Evolutionary conservation across 768 basidiomycete species (phyloP).

Genomic region (Mycena haematopus): DNA sequence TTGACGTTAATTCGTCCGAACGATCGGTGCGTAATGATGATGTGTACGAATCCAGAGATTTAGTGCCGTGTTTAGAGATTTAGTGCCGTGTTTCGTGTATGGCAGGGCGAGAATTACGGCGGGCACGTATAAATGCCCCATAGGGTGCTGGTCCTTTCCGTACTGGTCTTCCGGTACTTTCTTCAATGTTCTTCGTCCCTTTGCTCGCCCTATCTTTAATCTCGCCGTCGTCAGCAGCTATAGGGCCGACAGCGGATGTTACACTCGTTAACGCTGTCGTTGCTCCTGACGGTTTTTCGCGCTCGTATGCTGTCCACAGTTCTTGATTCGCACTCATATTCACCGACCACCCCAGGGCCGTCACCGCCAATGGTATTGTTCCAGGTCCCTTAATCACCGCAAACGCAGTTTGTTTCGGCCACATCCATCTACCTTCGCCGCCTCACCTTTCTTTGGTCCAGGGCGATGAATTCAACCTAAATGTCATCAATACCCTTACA

Average conservation of each 20-base stretch:
- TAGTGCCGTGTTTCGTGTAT: not conserved
- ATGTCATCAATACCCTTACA: slow-evolving; percentile 43
- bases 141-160: not conserved
- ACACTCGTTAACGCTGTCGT: slow-evolving; percentile 41
- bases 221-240: not conserved
- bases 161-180: not conserved
- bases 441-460: not conserved
- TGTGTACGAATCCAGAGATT: not conserved
- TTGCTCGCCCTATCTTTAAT: slow-evolving; percentile 8
- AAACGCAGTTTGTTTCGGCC: slow-evolving; percentile 37
- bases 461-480: slow-evolving; percentile 42
- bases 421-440: not conserved
- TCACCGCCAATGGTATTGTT: slow-evolving; percentile 49
- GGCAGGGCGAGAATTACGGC: not conserved
- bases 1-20: not conserved
- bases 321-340: not conserved
- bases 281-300: slow-evolving; percentile 43
- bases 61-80: no score
- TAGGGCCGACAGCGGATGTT: slow-evolving; percentile 31
- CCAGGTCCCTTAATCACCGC: slow-evolving; percentile 50
- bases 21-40: not conserved
- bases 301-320: slow-evolving; percentile 34
- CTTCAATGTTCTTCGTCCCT: not conserved
- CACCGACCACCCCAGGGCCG: slow-evolving; percentile 37
- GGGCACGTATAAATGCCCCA: slow-evolving; percentile 4